phyloP scores from a whole-genome alignment of 2,329 filamentous ascomycete genomes.

The Hypoxylon sp. region DNA sequence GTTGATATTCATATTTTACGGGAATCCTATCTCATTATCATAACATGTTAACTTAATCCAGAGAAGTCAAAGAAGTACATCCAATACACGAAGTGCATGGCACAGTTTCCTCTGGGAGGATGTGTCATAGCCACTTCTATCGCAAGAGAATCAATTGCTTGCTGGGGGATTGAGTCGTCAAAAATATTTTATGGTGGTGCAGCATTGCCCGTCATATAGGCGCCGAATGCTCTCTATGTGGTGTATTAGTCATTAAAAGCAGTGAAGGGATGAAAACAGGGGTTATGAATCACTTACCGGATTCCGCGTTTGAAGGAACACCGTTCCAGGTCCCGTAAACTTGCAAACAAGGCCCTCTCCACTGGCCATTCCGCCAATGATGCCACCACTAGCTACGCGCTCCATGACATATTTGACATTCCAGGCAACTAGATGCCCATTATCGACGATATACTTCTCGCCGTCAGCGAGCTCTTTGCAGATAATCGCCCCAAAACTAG shows the following conservation, averaged over 20 bases:
- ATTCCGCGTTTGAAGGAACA: constrained; percentile 95
- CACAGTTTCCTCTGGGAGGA: constrained; percentile 7
- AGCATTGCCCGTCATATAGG: constrained; percentile 66
- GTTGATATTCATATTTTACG: background rate
- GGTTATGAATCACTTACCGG: constrained; percentile 65
- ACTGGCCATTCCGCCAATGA: constrained; percentile 88
- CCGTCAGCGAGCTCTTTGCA: constrained; percentile 83
- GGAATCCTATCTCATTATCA: constrained; percentile 6
- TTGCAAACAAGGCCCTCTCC: constrained; percentile 94
- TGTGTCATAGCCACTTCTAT: background rate
- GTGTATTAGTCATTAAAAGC: constrained; percentile 23
- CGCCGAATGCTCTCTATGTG: constrained; percentile 65
- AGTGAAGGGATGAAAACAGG: background rate
- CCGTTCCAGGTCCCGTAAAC: constrained; percentile 90
- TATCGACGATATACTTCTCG: constrained; percentile 93
- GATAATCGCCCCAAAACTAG: constrained; percentile 95
- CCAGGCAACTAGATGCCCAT: constrained; percentile 95
- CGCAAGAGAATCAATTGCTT: background rate
- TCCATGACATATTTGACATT: constrained; percentile 95
- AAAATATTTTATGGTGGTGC: constrained; percentile 51
- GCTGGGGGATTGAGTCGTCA: background rate
- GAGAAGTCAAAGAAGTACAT: constrained; percentile 18
- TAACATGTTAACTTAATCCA: constrained; percentile 11
- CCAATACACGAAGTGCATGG: constrained; percentile 7
- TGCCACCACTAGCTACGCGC: constrained; percentile 88